phyloP scores from a whole-genome alignment of 164 flowering plant genomes.

The Cinnamomum chago region DNA sequence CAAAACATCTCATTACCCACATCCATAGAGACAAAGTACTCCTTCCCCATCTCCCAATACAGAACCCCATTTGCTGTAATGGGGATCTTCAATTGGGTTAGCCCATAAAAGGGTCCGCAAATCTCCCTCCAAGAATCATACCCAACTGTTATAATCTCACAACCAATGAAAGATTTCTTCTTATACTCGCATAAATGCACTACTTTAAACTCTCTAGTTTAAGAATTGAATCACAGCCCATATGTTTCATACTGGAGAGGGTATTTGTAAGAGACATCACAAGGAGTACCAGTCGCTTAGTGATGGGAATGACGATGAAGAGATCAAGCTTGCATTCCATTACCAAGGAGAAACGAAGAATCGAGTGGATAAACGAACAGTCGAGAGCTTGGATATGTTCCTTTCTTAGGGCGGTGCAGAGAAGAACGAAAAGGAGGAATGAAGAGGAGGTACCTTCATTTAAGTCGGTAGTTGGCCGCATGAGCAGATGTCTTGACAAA shows the following conservation, averaged over 20 bases:
- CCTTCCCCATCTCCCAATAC: background rate
- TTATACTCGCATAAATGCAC: conserved; percentile 2
- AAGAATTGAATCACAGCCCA: background rate
- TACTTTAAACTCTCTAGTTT: background rate
- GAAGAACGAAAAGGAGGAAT: too few relatives aligned
- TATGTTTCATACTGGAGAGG: background rate
- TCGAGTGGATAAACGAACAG: too few relatives aligned
- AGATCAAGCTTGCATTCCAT: background rate
- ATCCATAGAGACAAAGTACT: conserved; percentile 1
- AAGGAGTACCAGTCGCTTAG: background rate
- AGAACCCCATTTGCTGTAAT: background rate
- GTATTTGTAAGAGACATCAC: background rate
- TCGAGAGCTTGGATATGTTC: too few relatives aligned
- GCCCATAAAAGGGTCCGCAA: background rate
- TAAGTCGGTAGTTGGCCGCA: too few relatives aligned
- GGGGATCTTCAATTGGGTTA: background rate
- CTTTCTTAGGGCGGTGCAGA: too few relatives aligned
- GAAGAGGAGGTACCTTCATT: too few relatives aligned
- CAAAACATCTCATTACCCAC: background rate
- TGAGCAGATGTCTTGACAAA: too few relatives aligned
- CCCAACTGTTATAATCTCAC: background rate
- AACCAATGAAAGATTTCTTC: background rate
- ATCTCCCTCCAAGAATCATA: conserved; percentile 2
- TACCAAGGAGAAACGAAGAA: background rate
- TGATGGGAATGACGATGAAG: background rate